Evolutionary conservation across 2,329 filamentous ascomycete species (phyloP).

Genomic region (Allantophomopsis lycopodina): DNA sequence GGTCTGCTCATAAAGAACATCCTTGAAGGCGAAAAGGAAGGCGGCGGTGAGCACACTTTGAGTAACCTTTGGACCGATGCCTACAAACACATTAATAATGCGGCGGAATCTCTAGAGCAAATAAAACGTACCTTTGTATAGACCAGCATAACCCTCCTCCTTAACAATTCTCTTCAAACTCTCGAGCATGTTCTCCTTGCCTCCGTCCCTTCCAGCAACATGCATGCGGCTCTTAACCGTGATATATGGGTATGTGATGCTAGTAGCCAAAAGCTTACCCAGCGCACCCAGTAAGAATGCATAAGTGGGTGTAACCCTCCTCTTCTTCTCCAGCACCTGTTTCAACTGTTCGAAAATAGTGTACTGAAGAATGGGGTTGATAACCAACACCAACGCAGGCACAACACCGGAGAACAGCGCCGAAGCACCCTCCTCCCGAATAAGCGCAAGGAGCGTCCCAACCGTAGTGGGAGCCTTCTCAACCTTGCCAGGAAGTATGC

Average conservation of each 20-base stretch:
- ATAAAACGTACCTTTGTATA: conserved; percentile 74
- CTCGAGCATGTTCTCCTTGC: conserved; percentile 67
- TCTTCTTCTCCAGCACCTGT: conserved; percentile 67
- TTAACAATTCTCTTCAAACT: conserved; percentile 67
- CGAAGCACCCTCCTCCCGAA: conserved; percentile 70
- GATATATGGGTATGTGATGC: conserved; percentile 95
- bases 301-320: conserved; percentile 66
- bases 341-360: conserved; percentile 98
- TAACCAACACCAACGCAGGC: conserved; percentile 83
- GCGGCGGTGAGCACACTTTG: conserved; percentile 95
- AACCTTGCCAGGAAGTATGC: conserved; percentile 24
- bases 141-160: conserved; percentile 81
- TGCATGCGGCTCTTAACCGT: conserved; percentile 98
- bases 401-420: conserved; percentile 87
- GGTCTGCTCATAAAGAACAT: conserved; percentile 79
- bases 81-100: conserved; percentile 28
- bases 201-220: conserved; percentile 64
- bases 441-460: conserved; percentile 64
- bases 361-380: conserved; percentile 97
- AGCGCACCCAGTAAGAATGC: conserved; percentile 86
- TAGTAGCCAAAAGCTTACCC: conserved; percentile 88
- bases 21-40: conserved; percentile 96
- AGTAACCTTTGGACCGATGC: conserved; percentile 89
- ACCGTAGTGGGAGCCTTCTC: conserved; percentile 58
- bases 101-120: not conserved